Percentiles rank a stretch among this genome's conserved stretches.
These are phyloP conservation scores for Trichosanthes truncata DNA, from an alignment of 306 rosid genomes.

Conservation along the genomic window DNA sequence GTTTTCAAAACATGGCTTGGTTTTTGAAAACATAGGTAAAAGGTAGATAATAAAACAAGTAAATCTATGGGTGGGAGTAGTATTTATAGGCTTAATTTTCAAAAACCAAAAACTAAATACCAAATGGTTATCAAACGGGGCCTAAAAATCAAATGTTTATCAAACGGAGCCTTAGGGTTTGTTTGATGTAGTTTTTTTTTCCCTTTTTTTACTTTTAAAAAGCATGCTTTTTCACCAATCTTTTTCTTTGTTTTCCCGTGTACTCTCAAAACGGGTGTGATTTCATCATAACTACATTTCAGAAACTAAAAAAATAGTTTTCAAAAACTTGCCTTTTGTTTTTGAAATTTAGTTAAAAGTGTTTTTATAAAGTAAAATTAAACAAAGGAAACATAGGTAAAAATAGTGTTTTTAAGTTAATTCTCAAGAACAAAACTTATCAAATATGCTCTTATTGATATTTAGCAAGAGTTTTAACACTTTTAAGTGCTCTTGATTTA, in stretches of 20 bases:
- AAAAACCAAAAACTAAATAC: too few relatives aligned
- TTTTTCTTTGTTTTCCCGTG: neutral
- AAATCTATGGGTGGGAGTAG: too few relatives aligned
- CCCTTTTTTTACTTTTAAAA: neutral
- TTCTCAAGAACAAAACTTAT: neutral
- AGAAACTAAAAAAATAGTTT: neutral
- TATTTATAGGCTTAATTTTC: too few relatives aligned
- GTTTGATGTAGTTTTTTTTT: neutral
- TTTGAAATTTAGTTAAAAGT: neutral
- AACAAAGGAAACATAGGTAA: neutral
- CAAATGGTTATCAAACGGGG: too few relatives aligned
- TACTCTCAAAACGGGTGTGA: neutral
- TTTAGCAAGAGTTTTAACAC: neutral
- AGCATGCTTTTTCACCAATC: neutral
- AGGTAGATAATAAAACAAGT: too few relatives aligned
- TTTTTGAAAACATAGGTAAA: too few relatives aligned
- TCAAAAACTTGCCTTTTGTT: neutral
- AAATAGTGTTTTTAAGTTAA: neutral
- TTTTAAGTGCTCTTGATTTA: neutral
- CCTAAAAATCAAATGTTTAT: too few relatives aligned
- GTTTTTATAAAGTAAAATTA: neutral
- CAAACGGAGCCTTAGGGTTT: neutral
- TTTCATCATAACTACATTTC: neutral
- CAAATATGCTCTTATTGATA: neutral
- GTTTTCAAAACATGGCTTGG: too few relatives aligned